A percentile compares a stretch with the other conserved stretches of the same genome.
These are phyloP conservation scores for Termitomyces sp. DNA, from an alignment of 768 basidiomycete species.

Conservation along the genomic window DNA sequence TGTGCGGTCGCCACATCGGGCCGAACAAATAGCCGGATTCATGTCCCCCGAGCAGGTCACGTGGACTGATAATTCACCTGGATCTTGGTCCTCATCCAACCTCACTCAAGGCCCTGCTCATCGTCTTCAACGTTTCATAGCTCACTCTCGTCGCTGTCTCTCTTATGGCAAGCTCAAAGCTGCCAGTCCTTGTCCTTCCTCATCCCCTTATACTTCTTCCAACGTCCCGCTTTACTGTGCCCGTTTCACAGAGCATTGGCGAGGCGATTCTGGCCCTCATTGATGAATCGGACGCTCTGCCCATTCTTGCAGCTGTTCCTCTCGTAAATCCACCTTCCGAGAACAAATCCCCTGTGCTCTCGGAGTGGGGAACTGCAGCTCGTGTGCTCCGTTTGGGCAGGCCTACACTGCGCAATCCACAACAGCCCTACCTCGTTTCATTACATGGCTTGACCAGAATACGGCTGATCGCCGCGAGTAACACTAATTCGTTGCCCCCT, in stretches of 20 bases:
- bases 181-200: conserved; percentile 66
- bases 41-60: conserved; percentile 2
- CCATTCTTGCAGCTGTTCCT: conserved; percentile 66
- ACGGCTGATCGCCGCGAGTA: conserved; percentile 38
- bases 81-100: background rate
- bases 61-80: conserved; percentile 9
- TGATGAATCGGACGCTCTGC: conserved; percentile 64
- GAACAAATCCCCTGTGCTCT: conserved; percentile 19
- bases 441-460: conserved; percentile 70
- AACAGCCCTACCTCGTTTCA: conserved; percentile 62
- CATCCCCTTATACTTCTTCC: conserved; percentile 76
- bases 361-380: conserved; percentile 66
- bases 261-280: conserved; percentile 63
- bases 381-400: conserved; percentile 66
- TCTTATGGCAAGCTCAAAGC: conserved; percentile 39
- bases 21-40: conserved; percentile 6
- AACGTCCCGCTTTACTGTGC: conserved; percentile 61
- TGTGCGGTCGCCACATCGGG: conserved; percentile 1
- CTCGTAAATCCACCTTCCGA: conserved; percentile 26
- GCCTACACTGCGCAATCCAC: conserved; percentile 47
- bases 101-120: conserved; percentile 1
- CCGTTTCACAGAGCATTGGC: conserved; percentile 56
- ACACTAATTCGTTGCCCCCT: conserved; percentile 21
- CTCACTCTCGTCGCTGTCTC: conserved; percentile 1
- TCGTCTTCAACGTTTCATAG: background rate